Percentiles rank a stretch among this genome's conserved stretches.
Evolutionary conservation across 768 basidiomycete species (phyloP).

Genomic region (Rubroboletus pulcherrimus): DNA sequence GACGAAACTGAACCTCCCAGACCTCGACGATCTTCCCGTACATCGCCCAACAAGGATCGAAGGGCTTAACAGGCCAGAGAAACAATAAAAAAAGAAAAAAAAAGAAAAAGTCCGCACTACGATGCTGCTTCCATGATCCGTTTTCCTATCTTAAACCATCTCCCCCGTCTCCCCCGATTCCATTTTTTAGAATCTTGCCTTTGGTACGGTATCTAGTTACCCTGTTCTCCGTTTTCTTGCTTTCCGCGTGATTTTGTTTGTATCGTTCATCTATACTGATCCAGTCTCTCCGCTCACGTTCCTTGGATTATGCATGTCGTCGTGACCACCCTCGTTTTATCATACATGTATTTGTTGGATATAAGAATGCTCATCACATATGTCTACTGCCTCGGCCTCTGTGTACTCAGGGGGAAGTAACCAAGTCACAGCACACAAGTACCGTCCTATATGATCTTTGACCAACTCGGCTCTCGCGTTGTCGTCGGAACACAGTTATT

Average conservation of each 20-base stretch:
- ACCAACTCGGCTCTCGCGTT: not conserved
- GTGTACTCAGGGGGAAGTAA: not conserved
- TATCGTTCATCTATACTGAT: constrained; percentile 10
- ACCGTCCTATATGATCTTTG: not conserved
- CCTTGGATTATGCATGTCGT: constrained; percentile 10
- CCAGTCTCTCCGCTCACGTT: constrained; percentile 4
- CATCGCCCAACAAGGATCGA: constrained; percentile 32
- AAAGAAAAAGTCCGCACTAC: not conserved
- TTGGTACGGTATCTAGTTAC: constrained; percentile 13
- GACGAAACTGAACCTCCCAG: constrained; percentile 21
- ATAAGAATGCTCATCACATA: not conserved
- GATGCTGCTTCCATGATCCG: not conserved
- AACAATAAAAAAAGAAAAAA: not conserved
- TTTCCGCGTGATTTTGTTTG: constrained; percentile 9
- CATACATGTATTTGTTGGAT: constrained; percentile 17
- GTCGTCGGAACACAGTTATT: not conserved
- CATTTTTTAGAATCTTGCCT: not conserved
- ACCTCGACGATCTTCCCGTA: constrained; percentile 35
- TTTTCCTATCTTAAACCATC: not conserved
- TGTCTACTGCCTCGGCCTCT: not conserved
- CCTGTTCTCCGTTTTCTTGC: not conserved
- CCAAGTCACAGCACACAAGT: not conserved
- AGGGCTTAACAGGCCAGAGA: constrained; percentile 2
- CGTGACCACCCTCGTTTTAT: constrained; percentile 15
- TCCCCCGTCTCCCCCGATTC: not conserved